Evolutionary conservation across 2,329 filamentous ascomycete species (phyloP).

Genomic region (Trichoderma sp.): DNA sequence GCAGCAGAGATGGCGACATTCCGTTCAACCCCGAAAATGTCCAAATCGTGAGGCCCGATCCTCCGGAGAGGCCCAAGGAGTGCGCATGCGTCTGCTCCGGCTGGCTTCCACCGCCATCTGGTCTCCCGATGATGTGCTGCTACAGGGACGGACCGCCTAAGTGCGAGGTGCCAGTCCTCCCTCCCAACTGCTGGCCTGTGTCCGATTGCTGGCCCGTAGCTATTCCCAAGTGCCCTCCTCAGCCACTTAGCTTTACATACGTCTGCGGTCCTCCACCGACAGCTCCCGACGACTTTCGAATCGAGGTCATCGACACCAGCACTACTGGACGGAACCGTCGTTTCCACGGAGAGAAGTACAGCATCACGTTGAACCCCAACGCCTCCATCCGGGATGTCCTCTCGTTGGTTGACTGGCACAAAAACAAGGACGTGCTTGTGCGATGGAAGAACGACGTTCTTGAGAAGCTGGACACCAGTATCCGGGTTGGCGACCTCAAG

Average conservation of each 20-base stretch:
- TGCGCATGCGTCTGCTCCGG: background rate
- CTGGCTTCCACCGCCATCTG: background rate
- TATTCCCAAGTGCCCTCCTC: too few relatives aligned
- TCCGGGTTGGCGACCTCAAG: conserved; percentile 26
- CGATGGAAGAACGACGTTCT: conserved; percentile 28
- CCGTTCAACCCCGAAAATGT: background rate
- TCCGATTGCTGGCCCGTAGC: too few relatives aligned
- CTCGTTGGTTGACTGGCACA: conserved; percentile 27
- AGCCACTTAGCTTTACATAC: background rate
- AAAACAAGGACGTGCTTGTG: conserved; percentile 28
- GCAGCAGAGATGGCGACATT: too few relatives aligned
- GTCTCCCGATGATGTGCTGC: background rate
- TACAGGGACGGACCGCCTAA: background rate
- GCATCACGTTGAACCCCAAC: conserved; percentile 23
- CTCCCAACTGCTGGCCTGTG: background rate
- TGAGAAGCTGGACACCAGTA: conserved; percentile 26
- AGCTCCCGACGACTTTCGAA: background rate
- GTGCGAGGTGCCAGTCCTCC: background rate
- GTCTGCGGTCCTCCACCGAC: background rate
- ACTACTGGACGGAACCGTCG: conserved; percentile 15
- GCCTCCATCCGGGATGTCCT: conserved; percentile 24
- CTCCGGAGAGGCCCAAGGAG: background rate
- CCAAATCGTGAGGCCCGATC: background rate
- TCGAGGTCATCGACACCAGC: conserved; percentile 27
- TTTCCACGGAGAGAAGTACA: conserved; percentile 23